Evolutionary conservation across 2,329 filamentous ascomycete species (phyloP), one percentile per base, ranked within the genome.

Genomic region (Pseudogymnoascus sp.): DNA sequence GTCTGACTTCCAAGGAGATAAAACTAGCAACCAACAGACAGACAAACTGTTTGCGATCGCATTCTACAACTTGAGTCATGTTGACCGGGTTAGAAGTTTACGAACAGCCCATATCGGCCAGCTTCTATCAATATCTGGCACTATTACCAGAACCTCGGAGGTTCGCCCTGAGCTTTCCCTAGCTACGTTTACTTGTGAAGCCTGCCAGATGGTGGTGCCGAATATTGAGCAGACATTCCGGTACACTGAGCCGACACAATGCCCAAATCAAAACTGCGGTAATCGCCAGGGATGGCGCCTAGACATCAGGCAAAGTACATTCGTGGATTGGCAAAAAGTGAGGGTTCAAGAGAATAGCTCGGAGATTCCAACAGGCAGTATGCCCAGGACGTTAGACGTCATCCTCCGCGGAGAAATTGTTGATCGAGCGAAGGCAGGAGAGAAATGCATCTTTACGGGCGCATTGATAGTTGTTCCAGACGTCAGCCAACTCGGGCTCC

Each of bases 241-340:
- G 72, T 99, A 97, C 76, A 97, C 93, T 0, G 95, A 99, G 74
- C 95, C 95, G 0, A 93, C 92, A 3, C 91, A 97, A 78, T 99
- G 95, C 70, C 93, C 95, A 8, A 97, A 97, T 73, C 75, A 80
- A 26, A 89, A 84, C 5, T 99, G 95, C 74, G 87, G 87, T 70
- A 99, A 99, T 77, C 87, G 95, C 26, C 80, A 88, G 64, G 91
- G 90, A n/a, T 99, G 95, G 95, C 87, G 92, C 68, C 79, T 99
- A n/a, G 93, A 99, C 71, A 97, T 99, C 71, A 84, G 91, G 47
- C 93, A 96, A 75, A 97, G 93, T 75, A 97, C 93, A 0, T 99
- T 99, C 74, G 90, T 99, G 66, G 95, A 99, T 77, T 99, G 95
- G 95, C 95, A 99, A 74, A 97, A 97, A 75, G 92, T 97, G 23